Evolutionary conservation across 2,329 filamentous ascomycete species (phyloP).

Genomic region (Ampelomyces quisqualis): DNA sequence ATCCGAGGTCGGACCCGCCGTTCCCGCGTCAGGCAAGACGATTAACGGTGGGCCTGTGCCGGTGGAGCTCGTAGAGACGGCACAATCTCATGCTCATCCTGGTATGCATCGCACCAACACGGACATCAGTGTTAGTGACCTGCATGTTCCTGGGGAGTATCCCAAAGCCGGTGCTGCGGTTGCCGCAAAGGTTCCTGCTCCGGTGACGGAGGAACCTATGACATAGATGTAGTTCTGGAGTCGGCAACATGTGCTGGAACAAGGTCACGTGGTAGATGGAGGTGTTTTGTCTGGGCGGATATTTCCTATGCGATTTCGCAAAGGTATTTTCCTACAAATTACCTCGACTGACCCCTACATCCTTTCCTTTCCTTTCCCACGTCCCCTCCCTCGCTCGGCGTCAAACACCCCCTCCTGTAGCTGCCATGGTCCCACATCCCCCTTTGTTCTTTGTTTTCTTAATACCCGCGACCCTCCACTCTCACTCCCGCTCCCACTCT

Average conservation of each 20-base stretch:
- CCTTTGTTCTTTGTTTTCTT: too few species aligned
- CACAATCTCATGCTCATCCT: constrained; percentile 44
- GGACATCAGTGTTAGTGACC: constrained; percentile 58
- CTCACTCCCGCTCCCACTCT: too few species aligned
- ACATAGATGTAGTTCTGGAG: not conserved
- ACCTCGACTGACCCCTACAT: too few species aligned
- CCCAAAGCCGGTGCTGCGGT: constrained; percentile 40
- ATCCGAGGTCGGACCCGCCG: constrained; percentile 29
- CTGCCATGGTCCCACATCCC: too few species aligned
- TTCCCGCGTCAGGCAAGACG: constrained; percentile 24
- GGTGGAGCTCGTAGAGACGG: constrained; percentile 17
- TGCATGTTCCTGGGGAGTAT: constrained; percentile 70
- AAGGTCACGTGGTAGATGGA: not conserved
- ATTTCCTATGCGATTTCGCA: not conserved
- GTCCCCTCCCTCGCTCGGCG: too few species aligned
- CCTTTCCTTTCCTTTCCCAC: too few species aligned
- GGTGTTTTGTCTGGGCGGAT: not conserved
- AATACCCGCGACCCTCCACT: too few species aligned
- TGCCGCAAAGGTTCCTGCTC: not conserved
- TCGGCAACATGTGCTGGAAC: too few species aligned
- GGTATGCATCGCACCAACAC: constrained; percentile 52
- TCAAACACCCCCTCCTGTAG: too few species aligned
- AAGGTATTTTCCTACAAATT: too few species aligned
- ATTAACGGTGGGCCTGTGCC: constrained; percentile 34
- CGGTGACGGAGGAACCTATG: not conserved